Conservation (phyloP, 225 moss, liverwort and hornwort species). For the Polytrichum formosum region DNA sequence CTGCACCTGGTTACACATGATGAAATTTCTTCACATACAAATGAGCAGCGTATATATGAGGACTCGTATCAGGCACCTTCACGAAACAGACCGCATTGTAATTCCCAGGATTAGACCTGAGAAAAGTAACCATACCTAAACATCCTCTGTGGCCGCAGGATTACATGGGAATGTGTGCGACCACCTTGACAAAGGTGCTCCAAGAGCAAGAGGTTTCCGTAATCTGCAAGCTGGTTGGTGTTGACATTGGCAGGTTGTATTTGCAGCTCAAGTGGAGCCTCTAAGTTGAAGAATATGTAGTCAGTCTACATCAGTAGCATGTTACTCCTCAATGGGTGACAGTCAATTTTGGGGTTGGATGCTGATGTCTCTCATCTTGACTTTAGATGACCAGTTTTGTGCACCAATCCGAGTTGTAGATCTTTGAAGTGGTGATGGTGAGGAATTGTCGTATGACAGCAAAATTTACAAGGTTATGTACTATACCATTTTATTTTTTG, state of each 20-base stretch:
- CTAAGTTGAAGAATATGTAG: background rate
- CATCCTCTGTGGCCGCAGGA: constrained; percentile 22
- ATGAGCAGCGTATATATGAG: background rate
- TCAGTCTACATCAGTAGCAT: no score
- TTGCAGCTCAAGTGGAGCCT: constrained; percentile 41
- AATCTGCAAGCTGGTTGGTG: constrained; percentile 34
- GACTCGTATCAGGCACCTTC: background rate
- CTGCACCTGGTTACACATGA: background rate
- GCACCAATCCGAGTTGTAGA: no score
- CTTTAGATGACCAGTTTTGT: no score
- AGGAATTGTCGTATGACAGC: no score
- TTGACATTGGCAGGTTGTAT: constrained; percentile 31
- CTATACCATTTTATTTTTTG: no score
- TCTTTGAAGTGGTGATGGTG: no score
- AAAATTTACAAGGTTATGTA: no score
- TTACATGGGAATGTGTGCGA: constrained; percentile 43
- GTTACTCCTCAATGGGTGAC: no score
- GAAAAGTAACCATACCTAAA: background rate
- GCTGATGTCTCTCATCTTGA: no score
- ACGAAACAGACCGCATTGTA: no score
- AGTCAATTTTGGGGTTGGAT: no score
- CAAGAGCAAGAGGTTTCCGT: constrained; percentile 22
- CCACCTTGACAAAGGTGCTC: constrained; percentile 38
- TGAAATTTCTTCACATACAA: background rate
- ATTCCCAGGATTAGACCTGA: background rate